Percentiles rank a stretch among this genome's conserved stretches.
Conservation (phyloP, 805 yeast genomes). For the Babjeviella inositovora region DNA sequence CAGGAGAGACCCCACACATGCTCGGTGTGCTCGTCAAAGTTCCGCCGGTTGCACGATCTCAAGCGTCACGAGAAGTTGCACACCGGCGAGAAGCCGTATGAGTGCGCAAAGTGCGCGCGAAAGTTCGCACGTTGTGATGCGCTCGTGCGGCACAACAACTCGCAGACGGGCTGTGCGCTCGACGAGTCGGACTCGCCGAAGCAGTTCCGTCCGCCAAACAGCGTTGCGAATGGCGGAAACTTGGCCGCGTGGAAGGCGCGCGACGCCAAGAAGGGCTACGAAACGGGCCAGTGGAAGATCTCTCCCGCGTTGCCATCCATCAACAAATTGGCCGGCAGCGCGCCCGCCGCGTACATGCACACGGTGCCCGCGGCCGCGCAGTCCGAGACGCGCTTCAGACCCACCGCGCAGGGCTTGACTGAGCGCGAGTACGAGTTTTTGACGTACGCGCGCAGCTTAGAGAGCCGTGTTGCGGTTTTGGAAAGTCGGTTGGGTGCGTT, state of each 20-base stretch:
- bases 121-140: slow-evolving; percentile 68
- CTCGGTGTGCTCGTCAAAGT: slow-evolving; percentile 38
- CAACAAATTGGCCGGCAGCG: background rate
- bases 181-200: background rate
- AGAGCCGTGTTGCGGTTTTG: background rate
- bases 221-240: background rate
- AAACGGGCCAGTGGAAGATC: slow-evolving; percentile 2
- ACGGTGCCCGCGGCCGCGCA: background rate
- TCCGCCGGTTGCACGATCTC: slow-evolving; percentile 63
- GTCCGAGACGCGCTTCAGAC: background rate
- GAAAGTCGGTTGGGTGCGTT: background rate
- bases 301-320: slow-evolving; percentile 1
- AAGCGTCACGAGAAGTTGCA: slow-evolving; percentile 65
- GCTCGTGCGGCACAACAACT: slow-evolving; percentile 46
- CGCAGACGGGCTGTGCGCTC: slow-evolving; percentile 15
- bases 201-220: background rate
- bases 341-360: background rate
- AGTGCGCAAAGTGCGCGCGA: slow-evolving; percentile 44
- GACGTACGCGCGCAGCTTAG: background rate
- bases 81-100: slow-evolving; percentile 58
- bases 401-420: background rate
- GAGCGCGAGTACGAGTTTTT: background rate
- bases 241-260: background rate
- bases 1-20: slow-evolving; percentile 50
- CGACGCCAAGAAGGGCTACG: slow-evolving; percentile 1